Base-by-base conservation (phyloP, 2,329 filamentous ascomycete genomes). In the Penicillium sp. region DNA sequence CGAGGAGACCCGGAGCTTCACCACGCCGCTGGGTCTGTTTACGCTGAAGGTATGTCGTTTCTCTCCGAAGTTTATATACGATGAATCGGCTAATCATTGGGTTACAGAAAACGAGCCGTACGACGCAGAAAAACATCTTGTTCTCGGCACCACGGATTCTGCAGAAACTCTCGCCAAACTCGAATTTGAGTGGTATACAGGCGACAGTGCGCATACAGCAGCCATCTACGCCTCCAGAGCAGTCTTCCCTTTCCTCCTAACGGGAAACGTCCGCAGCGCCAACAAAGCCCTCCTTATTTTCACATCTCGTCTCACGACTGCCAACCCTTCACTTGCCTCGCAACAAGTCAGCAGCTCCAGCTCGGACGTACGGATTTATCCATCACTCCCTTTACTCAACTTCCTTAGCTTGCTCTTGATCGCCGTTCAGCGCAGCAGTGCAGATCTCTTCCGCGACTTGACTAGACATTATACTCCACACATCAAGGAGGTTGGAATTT, bases 1-100 rank as follows among this genome's bases (percentile, higher is more conserved):
- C 89, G 91, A 51, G 94, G 94, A 59, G 94, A 99, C 68, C 89
- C 93, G 2, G 94, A 97, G 67, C 79, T 99, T 56, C 94, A 99
- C 74, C 92, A 97, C 75, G 91, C 96, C 45, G 87, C 87, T 35
- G 94, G 94, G 51, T 86, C 85, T 30, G 78, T 97, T 45, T 96
- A 91, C 71, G 93, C 92, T n/a, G 88, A 95, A 68, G 81, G 83
- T 83, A 72, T 64, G n/a, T n/a, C n/a, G n/a, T n/a, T 47, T 9
- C 24, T 40, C 7, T 14, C 6, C 14, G 30, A 47, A 33, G 9
- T 26, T 46, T 47, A 35, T 16, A 35, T 12, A 38, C 40, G 21
- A 50, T 55, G 48, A 56, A 58, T 24, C 35, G 21, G 35, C 59
- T 61, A 35, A 35, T 3, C 3, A 35, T 30, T 30, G 7, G 28